Evolutionary conservation across 371 early-diverging fungal genomes (phyloP).

Genomic region (Mucor saturninus): DNA sequence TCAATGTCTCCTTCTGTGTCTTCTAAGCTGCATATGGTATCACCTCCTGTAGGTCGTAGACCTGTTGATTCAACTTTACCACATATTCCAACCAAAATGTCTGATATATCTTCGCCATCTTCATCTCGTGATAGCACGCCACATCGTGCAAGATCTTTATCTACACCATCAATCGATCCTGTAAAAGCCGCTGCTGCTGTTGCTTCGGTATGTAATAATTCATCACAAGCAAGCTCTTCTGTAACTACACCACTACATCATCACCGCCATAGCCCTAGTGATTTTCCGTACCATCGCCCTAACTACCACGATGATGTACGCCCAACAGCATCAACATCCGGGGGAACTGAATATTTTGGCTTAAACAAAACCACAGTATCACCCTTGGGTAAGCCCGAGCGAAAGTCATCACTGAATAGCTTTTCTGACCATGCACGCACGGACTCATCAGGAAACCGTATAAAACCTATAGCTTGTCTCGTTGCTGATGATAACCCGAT

Average conservation of each 20-base stretch:
- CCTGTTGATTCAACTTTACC: conserved; percentile 23
- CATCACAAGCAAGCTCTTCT: not conserved
- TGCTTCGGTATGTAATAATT: conserved; percentile 10
- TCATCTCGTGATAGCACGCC: conserved; percentile 25
- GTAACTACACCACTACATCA: not conserved
- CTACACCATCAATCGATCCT: conserved; percentile 30
- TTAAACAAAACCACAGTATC: not conserved
- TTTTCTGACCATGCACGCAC: not conserved
- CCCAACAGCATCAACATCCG: not conserved
- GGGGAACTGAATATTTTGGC: not conserved
- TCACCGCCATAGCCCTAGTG: not conserved
- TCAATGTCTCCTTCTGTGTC: conserved; percentile 34
- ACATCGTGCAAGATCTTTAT: conserved; percentile 23
- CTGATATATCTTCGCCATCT: conserved; percentile 20
- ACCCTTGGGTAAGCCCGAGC: conserved; percentile 14
- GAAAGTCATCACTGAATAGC: conserved; percentile 7
- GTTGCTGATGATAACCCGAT: conserved; percentile 94
- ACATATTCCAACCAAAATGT: conserved; percentile 31
- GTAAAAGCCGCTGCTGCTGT: conserved; percentile 24
- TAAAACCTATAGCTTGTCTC: conserved; percentile 58
- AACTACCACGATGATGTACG: not conserved
- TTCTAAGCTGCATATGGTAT: conserved; percentile 22
- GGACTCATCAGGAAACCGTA: not conserved
- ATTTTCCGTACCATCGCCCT: too few relatives aligned
- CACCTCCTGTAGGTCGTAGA: conserved; percentile 10